Percentiles rank a stretch among this genome's conserved stretches.
phyloP scores from a whole-genome alignment of 2,329 filamentous ascomycete genomes.

The Myriosclerotinia duriaeana region DNA sequence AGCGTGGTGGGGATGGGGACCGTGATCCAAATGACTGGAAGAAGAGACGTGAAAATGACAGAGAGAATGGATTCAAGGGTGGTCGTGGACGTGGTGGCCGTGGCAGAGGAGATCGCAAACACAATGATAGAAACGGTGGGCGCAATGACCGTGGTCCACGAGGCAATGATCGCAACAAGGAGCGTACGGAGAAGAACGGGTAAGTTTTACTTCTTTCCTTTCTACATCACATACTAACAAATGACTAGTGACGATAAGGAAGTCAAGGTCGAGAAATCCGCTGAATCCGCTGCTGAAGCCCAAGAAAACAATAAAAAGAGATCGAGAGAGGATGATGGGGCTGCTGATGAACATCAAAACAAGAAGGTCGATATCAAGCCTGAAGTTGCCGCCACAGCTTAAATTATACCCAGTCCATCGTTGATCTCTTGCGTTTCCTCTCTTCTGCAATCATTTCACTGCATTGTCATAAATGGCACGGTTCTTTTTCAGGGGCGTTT shows the following conservation, averaged over 20 bases:
- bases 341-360: constrained; percentile 49
- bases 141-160: constrained; percentile 45
- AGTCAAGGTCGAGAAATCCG: constrained; percentile 24
- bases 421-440: constrained; percentile 12
- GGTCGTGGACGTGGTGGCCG: constrained; percentile 36
- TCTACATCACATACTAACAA: constrained; percentile 25
- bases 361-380: constrained; percentile 58
- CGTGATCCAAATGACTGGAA: constrained; percentile 61
- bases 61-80: constrained; percentile 57
- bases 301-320: constrained; percentile 37
- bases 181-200: constrained; percentile 41
- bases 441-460: constrained; percentile 19
- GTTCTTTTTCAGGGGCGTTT: constrained; percentile 19
- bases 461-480: neutral
- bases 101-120: constrained; percentile 43
- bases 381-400: constrained; percentile 33
- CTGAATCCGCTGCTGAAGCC: constrained; percentile 27
- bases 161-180: constrained; percentile 42
- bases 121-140: constrained; percentile 30
- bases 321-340: constrained; percentile 49
- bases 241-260: constrained; percentile 28
- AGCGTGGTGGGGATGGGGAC: constrained; percentile 36
- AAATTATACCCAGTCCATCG: constrained; percentile 31
- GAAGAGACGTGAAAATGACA: constrained; percentile 61
- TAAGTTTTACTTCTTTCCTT: constrained; percentile 25